Percentiles rank a stretch among this genome's conserved stretches.
Conservation (phyloP, 352 stramenopile species). For the Phytophthora tentaculata region DNA sequence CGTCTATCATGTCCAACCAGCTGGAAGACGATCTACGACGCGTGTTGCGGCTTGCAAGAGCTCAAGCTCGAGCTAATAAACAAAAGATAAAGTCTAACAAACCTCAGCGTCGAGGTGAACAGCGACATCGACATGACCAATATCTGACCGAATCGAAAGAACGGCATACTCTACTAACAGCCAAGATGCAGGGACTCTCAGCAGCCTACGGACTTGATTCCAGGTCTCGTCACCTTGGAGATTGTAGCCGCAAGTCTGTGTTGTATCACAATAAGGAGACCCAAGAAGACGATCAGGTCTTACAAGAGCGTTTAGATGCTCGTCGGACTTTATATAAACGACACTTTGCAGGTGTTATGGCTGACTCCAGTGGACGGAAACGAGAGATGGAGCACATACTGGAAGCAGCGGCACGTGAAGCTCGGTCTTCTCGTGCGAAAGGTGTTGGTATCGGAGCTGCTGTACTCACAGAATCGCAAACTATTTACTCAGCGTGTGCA, state of each 20-base stretch:
- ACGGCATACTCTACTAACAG: slow-evolving; percentile 28
- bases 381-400: slow-evolving; percentile 59
- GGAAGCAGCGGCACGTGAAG: slow-evolving; percentile 51
- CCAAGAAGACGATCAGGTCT: slow-evolving; percentile 17
- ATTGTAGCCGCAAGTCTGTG: slow-evolving; percentile 29
- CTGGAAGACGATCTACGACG: slow-evolving; percentile 67
- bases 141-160: slow-evolving; percentile 16
- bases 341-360: slow-evolving; percentile 53
- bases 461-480: slow-evolving; percentile 52
- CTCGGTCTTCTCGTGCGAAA: slow-evolving; percentile 29
- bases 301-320: slow-evolving; percentile 44
- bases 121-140: slow-evolving; percentile 42
- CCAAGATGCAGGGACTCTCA: slow-evolving; percentile 38
- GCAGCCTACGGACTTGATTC: slow-evolving; percentile 46
- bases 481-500: slow-evolving; percentile 46
- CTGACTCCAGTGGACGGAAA: slow-evolving; percentile 33
- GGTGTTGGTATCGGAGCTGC: slow-evolving; percentile 55
- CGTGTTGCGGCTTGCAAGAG: slow-evolving; percentile 53
- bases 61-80: slow-evolving; percentile 25
- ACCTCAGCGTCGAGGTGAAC: slow-evolving; percentile 10
- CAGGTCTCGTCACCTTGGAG: slow-evolving; percentile 28
- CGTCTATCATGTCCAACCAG: slow-evolving; percentile 42
- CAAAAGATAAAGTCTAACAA: slow-evolving; percentile 10
- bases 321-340: slow-evolving; percentile 53
- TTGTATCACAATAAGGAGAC: slow-evolving; percentile 13